Percentiles rank a stretch among this genome's conserved stretches.
phyloP scores from a whole-genome alignment of 2,329 filamentous ascomycete species.

The Amesomyces nigricolor region DNA sequence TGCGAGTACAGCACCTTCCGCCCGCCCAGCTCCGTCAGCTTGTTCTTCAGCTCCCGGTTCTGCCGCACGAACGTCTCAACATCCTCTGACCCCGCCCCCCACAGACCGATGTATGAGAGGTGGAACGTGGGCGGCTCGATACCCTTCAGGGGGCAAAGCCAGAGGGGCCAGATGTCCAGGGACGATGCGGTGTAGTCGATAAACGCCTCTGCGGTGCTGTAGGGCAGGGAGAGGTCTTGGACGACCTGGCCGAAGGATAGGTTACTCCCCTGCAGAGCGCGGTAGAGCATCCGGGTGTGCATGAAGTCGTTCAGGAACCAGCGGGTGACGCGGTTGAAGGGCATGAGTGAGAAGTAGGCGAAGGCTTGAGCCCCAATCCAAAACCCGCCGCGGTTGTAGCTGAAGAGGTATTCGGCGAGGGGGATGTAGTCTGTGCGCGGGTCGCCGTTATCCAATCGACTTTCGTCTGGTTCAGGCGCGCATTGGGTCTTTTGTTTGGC shows the following conservation, averaged over 20 bases:
- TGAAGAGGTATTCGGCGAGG: conserved; percentile 2
- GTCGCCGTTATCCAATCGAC: neutral
- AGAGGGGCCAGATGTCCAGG: conserved; percentile 7
- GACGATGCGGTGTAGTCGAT: neutral
- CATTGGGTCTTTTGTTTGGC: conserved; percentile 37
- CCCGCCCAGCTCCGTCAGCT: neutral
- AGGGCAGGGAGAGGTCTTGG: conserved; percentile 4
- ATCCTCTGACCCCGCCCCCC: neutral
- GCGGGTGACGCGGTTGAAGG: conserved; percentile 7
- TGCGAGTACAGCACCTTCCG: conserved; percentile 6
- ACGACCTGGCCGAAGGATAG: neutral
- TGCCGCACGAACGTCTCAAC: neutral
- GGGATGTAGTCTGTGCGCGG: conserved; percentile 1
- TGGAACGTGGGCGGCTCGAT: neutral
- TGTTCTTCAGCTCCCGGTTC: neutral
- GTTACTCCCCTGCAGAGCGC: neutral
- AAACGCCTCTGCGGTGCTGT: neutral
- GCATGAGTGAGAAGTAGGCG: neutral
- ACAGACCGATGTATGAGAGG: neutral
- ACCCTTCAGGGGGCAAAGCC: neutral
- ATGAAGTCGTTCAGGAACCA: conserved; percentile 9
- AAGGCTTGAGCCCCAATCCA: conserved; percentile 1
- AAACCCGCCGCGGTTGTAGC: conserved; percentile 6
- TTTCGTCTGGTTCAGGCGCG: neutral
- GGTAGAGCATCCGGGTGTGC: conserved; percentile 10